Evolutionary conservation across 306 rosid genomes (phyloP).

Genomic region (Lotus japonicus): DNA sequence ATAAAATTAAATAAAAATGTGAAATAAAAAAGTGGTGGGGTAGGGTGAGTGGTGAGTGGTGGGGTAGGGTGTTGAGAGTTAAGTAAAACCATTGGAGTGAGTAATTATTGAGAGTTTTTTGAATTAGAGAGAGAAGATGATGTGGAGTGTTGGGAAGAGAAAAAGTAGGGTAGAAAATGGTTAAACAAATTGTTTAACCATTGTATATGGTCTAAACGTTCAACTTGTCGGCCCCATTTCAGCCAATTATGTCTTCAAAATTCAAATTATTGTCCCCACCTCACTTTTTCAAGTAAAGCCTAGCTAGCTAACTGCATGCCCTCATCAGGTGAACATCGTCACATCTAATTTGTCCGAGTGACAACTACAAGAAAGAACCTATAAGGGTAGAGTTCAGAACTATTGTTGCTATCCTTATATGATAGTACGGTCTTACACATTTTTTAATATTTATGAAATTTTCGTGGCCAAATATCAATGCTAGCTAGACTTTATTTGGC

Average conservation of each 20-base stretch:
- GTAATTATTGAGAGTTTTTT: too few species aligned
- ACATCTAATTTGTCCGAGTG: conserved; percentile 9
- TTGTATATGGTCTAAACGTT: too few species aligned
- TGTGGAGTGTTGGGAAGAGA: too few species aligned
- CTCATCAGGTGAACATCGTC: conserved; percentile 29
- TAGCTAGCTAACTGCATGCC: background rate
- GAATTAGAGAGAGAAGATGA: too few species aligned
- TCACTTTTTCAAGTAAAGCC: background rate
- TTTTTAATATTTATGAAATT: background rate
- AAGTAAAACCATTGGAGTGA: too few species aligned
- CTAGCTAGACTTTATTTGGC: background rate
- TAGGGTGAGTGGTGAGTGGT: too few species aligned
- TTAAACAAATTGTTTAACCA: too few species aligned
- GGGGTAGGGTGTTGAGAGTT: too few species aligned
- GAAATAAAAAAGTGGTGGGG: too few species aligned
- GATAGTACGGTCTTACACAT: background rate
- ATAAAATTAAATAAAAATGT: too few species aligned
- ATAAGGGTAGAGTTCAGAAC: background rate
- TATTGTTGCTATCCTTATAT: background rate
- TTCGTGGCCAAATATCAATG: background rate
- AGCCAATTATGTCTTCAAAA: conserved; percentile 7
- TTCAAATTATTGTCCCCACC: conserved; percentile 17
- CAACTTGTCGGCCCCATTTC: conserved; percentile 36
- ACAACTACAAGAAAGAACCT: background rate
- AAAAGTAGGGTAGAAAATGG: too few species aligned